A percentile compares a stretch with the other conserved stretches of the same genome.
These are phyloP conservation scores for Suillus spraguei DNA, from an alignment of 768 basidiomycete species.

Conservation along the genomic window DNA sequence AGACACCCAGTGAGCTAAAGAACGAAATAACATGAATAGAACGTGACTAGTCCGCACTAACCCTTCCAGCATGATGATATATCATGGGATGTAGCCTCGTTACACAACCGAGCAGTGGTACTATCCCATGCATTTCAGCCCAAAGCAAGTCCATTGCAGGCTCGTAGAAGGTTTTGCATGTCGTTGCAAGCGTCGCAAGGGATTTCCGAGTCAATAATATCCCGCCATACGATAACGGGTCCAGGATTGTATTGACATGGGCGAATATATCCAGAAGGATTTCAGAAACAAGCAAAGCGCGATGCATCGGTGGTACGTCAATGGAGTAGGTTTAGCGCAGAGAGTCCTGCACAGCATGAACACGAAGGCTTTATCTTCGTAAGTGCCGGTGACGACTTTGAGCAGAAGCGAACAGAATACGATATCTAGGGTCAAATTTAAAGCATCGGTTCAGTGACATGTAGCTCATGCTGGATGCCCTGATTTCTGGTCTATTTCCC, in stretches of 20 bases:
- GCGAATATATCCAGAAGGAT: not conserved
- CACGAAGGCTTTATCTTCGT: not conserved
- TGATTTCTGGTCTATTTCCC: not conserved
- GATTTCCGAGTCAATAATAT: conserved; percentile 1
- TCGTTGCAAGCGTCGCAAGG: not conserved
- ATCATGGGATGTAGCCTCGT: conserved; percentile 4
- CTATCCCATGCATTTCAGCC: conserved; percentile 1
- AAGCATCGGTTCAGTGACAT: not conserved
- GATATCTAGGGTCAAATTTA: too few species aligned
- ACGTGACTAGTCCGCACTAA: not conserved
- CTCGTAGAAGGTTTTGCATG: conserved; percentile 3
- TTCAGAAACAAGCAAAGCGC: not conserved
- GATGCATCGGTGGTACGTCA: not conserved
- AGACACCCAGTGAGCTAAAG: not conserved
- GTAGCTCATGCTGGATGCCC: not conserved
- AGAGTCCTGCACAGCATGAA: not conserved
- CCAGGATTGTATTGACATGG: conserved; percentile 1
- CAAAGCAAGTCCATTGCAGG: not conserved
- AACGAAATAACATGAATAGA: not conserved
- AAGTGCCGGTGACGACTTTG: not conserved
- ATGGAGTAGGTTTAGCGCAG: not conserved
- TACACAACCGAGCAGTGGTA: conserved; percentile 1
- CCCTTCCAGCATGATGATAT: conserved; percentile 2
- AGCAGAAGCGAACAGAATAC: conserved; percentile 1
- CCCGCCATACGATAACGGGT: not conserved